These are phyloP conservation scores for Acrocalymma vagum DNA, from an alignment of 2,329 filamentous ascomycete species.

Conservation along the genomic window DNA sequence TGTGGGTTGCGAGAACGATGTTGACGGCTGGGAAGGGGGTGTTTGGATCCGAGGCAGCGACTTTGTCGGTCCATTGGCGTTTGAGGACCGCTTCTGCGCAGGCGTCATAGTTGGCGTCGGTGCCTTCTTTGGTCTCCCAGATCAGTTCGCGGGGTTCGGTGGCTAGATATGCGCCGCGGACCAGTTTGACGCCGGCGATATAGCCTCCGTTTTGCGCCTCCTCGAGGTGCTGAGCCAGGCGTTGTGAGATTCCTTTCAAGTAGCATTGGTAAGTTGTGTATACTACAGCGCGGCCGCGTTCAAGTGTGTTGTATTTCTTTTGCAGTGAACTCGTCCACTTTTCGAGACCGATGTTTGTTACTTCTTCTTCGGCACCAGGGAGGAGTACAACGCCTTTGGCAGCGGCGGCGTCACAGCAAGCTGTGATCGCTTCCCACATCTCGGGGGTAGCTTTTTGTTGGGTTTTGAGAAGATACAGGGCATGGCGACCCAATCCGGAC, in stretches of 20 bases:
- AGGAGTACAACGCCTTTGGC: conserved; percentile 76
- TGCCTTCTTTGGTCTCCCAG: conserved; percentile 62
- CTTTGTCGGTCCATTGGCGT: conserved; percentile 65
- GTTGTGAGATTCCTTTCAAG: conserved; percentile 57
- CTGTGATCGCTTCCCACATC: conserved; percentile 74
- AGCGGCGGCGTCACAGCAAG: conserved; percentile 77
- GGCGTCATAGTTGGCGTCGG: conserved; percentile 72
- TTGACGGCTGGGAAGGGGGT: conserved; percentile 54
- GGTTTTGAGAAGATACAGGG: conserved; percentile 71
- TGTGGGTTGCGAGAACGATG: conserved; percentile 85
- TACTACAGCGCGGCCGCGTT: conserved; percentile 69
- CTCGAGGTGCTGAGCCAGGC: conserved; percentile 56
- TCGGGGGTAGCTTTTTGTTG: conserved; percentile 69
- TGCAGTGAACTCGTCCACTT: conserved; percentile 82
- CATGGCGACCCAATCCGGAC: conserved; percentile 80
- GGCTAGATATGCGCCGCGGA: conserved; percentile 64
- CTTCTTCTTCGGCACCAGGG: conserved; percentile 86
- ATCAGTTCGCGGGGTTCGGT: conserved; percentile 61
- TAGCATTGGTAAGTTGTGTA: conserved; percentile 73
- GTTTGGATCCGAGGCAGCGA: conserved; percentile 52
- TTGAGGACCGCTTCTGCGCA: conserved; percentile 74
- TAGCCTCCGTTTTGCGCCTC: conserved; percentile 57
- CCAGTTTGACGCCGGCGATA: conserved; percentile 65
- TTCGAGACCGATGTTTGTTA: conserved; percentile 81
- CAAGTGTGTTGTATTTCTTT: conserved; percentile 72